Evolutionary conservation across 1,284 basidiomycete genomes (phyloP).

Genomic region (Prillingera fragicola): DNA sequence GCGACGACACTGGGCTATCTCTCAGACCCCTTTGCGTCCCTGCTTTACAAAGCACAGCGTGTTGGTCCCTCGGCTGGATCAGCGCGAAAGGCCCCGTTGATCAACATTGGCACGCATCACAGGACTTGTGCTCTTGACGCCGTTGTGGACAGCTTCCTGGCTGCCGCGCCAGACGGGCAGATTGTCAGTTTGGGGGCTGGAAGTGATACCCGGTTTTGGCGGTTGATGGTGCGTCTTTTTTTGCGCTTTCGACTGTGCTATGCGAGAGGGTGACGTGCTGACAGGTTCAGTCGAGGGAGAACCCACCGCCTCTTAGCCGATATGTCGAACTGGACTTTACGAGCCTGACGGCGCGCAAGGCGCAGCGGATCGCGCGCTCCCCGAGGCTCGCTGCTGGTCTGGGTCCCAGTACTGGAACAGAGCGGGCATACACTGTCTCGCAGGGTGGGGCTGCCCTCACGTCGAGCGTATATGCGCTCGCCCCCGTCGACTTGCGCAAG

Average conservation of each 20-base stretch:
- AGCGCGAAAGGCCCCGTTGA: slow-evolving; percentile 61
- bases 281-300: slow-evolving; percentile 13
- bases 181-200: slow-evolving; percentile 86
- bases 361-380: slow-evolving; percentile 70
- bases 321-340: slow-evolving; percentile 91
- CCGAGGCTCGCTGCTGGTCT: slow-evolving; percentile 53
- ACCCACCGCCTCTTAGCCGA: slow-evolving; percentile 18
- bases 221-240: slow-evolving; percentile 63
- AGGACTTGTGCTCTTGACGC: slow-evolving; percentile 73
- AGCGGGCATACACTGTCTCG: slow-evolving; percentile 24
- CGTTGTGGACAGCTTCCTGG: slow-evolving; percentile 69
- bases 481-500: slow-evolving; percentile 68
- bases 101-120: slow-evolving; percentile 91
- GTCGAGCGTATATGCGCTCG: slow-evolving; percentile 63
- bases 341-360: slow-evolving; percentile 75
- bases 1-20: slow-evolving; percentile 72
- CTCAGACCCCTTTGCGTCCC: slow-evolving; percentile 61
- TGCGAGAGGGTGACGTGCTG: no score
- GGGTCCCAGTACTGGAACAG: background rate
- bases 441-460: slow-evolving; percentile 65
- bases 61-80: background rate
- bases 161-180: slow-evolving; percentile 55
- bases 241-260: no score
- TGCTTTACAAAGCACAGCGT: slow-evolving; percentile 55
- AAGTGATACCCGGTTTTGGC: slow-evolving; percentile 90